Evolutionary conservation across 176 grass and related monocot species (phyloP).

Genomic region (Neostapfia colusana): DNA sequence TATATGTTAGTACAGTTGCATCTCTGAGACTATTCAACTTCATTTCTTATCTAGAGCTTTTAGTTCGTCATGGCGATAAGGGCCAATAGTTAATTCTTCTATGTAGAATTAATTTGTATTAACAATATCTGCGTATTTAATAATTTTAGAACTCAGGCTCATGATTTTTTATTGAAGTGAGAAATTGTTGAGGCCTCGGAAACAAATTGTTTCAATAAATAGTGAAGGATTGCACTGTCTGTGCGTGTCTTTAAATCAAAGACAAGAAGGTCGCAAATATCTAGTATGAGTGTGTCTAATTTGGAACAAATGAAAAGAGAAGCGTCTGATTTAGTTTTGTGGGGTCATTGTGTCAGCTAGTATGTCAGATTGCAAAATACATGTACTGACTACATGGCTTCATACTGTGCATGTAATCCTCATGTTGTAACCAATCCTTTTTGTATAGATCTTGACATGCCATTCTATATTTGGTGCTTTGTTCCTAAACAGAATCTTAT

Average conservation of each 20-base stretch:
- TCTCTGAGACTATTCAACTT: not conserved
- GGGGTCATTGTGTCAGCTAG: not conserved
- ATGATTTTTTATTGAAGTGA: slow-evolving; percentile 6
- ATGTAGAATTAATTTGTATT: not conserved
- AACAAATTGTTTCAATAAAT: not conserved
- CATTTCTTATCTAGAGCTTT: not conserved
- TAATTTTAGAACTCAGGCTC: not conserved
- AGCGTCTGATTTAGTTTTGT: not conserved
- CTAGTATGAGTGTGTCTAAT: slow-evolving; percentile 1
- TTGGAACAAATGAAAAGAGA: slow-evolving; percentile 11
- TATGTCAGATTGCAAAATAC: slow-evolving; percentile 10
- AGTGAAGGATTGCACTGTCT: not conserved
- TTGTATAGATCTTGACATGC: slow-evolving; percentile 14
- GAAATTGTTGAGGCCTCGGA: not conserved
- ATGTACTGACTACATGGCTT: not conserved
- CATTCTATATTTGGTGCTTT: slow-evolving; percentile 24
- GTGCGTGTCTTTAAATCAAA: not conserved
- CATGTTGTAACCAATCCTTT: not conserved
- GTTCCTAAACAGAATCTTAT: slow-evolving; percentile 49
- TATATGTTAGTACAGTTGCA: not conserved
- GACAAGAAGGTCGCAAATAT: not conserved
- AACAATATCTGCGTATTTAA: not conserved
- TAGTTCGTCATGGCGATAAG: not conserved
- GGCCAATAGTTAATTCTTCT: not conserved
- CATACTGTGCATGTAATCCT: not conserved